Base-by-base conservation (phyloP, 331 rosid genomes). In the Erythrophleum ivorense region DNA sequence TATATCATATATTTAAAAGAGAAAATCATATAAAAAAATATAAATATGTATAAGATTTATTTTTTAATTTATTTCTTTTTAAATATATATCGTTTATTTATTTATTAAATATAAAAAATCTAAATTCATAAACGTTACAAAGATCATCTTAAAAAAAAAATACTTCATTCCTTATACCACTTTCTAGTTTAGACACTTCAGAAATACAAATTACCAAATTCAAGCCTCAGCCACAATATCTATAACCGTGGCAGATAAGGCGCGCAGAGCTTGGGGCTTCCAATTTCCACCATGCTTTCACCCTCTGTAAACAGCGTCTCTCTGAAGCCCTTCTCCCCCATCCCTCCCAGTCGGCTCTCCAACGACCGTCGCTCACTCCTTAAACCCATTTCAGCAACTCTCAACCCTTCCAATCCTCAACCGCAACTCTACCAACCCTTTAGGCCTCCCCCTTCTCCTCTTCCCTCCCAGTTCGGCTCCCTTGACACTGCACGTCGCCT, bases 391-490 rank as follows among this genome's bases (percentile, higher is more conserved):
- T 86, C 79, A 2, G 86, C 84, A 57, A 21, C 76, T 0, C 45
- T 78, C 36, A 80, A 46, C 71, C 58, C 88, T 3, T 52, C 81
- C 43, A 62, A 64, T 10, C 49, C 80, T 14, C 85, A 82, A 5
- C n/a, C 19, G 6, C 88, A 91, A 33, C 74, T 92, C 18, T 95
- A 92, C 84, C 98, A 91, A 68, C 99, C 99, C 3, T 95, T 92
- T 81, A 80, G 97, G 16, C 97, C 98, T 0, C 97, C 99, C 3
- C 91, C 97, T 10, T 64, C 94, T 0, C 86, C 97, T 38, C 80
- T 95, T 13, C 98, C 98, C 0, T 6, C 87, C 4, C 71, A 88
- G 14, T 91, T 45, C 84, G 63, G 81, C 3, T 75, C 85, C 57
- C 97, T 95, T 18, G 99, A 95, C 82, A 12, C 78, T 72, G 8